Percentiles rank a stretch among this genome's conserved stretches.
These are phyloP conservation scores for Lomentospora prolificans DNA, from an alignment of 2,329 filamentous ascomycete species.

Conservation along the genomic window DNA sequence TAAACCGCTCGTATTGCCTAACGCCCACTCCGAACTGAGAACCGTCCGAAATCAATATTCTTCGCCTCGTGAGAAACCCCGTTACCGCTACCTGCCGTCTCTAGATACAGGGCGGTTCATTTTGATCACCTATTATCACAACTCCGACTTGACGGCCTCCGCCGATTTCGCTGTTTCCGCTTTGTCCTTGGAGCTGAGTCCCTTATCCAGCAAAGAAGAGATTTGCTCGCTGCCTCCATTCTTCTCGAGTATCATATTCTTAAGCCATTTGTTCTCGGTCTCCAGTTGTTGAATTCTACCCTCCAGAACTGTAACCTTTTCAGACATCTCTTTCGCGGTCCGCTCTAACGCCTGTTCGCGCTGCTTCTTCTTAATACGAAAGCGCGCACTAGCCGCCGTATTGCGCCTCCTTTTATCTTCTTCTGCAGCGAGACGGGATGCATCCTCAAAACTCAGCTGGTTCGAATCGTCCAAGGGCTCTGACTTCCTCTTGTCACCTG, in stretches of 20 bases:
- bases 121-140: neutral
- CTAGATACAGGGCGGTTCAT: neutral
- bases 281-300: constrained; percentile 66
- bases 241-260: constrained; percentile 73
- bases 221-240: constrained; percentile 51
- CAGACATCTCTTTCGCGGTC: constrained; percentile 71
- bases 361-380: constrained; percentile 94
- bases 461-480: constrained; percentile 28
- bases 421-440: constrained; percentile 65
- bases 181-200: constrained; percentile 26
- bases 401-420: constrained; percentile 86
- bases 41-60: neutral
- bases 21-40: neutral
- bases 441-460: constrained; percentile 54
- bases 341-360: constrained; percentile 78
- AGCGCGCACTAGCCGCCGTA: constrained; percentile 78
- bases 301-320: constrained; percentile 67
- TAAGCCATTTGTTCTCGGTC: constrained; percentile 74
- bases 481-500: constrained; percentile 36
- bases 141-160: neutral
- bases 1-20: neutral
- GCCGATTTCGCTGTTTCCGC: constrained; percentile 4
- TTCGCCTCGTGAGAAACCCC: neutral
- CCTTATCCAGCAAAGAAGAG: constrained; percentile 36
- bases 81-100: neutral